phyloP scores from a whole-genome alignment of 108 stramenopile genomes.

The Schizochytrium sp. region DNA sequence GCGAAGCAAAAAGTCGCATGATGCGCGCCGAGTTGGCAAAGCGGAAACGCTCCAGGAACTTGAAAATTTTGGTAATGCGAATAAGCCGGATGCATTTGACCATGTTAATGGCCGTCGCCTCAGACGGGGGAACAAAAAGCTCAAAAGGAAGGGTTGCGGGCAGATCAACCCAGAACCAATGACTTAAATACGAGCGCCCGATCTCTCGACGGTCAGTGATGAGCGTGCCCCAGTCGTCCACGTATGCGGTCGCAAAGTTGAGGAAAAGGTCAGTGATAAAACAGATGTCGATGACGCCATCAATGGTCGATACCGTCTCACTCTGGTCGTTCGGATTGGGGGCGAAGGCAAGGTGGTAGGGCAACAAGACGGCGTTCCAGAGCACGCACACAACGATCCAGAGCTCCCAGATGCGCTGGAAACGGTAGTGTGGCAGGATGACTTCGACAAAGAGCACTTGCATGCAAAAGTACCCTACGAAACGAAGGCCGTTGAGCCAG shows the following conservation, averaged over 20 bases:
- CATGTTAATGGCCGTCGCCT: constrained; percentile 9
- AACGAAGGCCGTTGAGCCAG: not conserved
- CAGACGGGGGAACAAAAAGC: not conserved
- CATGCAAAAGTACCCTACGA: not conserved
- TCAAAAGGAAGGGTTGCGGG: constrained; percentile 39
- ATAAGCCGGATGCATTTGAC: not conserved
- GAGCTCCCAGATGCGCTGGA: constrained; percentile 13
- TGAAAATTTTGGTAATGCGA: not conserved
- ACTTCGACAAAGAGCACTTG: not conserved
- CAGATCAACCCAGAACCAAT: constrained; percentile 47
- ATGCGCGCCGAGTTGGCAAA: constrained; percentile 7
- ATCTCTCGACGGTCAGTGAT: not conserved
- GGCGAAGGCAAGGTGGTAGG: constrained; percentile 17
- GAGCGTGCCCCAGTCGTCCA: not conserved
- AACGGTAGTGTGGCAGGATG: not conserved
- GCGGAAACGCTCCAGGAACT: not conserved
- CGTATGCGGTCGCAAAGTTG: constrained; percentile 42
- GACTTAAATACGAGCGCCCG: not conserved
- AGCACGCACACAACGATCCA: not conserved
- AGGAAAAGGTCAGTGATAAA: constrained; percentile 42
- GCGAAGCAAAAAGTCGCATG: constrained; percentile 12
- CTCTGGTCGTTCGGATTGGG: not conserved
- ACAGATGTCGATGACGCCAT: constrained; percentile 20
- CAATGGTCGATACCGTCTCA: not conserved
- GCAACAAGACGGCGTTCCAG: constrained; percentile 25